phyloP scores from a whole-genome alignment of 306 rosid genomes.

The Medicago arabica region DNA sequence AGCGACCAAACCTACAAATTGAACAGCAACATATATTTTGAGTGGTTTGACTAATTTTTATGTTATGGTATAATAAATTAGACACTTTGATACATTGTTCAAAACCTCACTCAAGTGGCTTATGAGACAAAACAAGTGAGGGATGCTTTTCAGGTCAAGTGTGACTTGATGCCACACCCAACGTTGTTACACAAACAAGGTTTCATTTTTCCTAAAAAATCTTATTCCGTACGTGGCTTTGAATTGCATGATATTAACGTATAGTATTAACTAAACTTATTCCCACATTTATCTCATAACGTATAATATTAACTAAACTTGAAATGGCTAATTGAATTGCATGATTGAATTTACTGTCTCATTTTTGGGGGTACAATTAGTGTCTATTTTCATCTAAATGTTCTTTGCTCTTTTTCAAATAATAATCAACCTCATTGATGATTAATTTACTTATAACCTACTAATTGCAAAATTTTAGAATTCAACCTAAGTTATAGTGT shows the following conservation, averaged over 20 bases:
- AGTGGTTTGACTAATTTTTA: conserved; percentile 22
- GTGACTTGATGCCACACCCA: conserved; percentile 59
- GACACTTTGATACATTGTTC: conserved; percentile 32
- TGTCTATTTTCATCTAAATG: too few relatives aligned
- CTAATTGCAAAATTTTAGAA: too few relatives aligned
- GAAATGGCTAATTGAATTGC: too few relatives aligned
- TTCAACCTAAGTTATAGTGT: too few relatives aligned
- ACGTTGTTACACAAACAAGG: conserved; percentile 17
- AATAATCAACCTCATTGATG: too few relatives aligned
- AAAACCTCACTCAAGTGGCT: conserved; percentile 55
- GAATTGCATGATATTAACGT: too few relatives aligned
- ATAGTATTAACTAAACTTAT: too few relatives aligned
- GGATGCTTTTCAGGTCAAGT: conserved; percentile 51
- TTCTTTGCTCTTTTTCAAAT: too few relatives aligned
- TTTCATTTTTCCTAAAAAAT: background rate
- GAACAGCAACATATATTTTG: background rate
- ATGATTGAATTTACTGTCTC: too few relatives aligned
- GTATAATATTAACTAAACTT: too few relatives aligned
- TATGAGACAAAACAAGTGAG: conserved; percentile 48
- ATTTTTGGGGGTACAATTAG: too few relatives aligned
- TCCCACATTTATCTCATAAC: background rate
- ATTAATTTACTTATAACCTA: too few relatives aligned
- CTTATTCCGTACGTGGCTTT: background rate
- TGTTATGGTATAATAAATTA: background rate
- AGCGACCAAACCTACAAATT: background rate